A percentile compares a stretch with the other conserved stretches of the same genome.
These are phyloP conservation scores for Ceratobasidium theobromae DNA, from an alignment of 1,284 basidiomycete genomes.

Conservation along the genomic window DNA sequence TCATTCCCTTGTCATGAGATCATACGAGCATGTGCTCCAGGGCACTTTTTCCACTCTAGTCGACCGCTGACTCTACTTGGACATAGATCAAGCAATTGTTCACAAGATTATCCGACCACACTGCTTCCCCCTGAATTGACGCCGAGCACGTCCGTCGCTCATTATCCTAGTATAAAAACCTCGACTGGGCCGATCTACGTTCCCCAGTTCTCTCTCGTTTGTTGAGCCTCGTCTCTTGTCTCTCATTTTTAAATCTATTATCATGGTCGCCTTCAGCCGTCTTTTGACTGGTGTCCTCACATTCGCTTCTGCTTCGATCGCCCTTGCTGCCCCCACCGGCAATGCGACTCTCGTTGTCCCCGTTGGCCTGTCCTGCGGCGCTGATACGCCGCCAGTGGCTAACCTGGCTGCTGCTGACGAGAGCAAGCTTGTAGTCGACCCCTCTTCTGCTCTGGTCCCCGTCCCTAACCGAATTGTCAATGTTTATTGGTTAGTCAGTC, in stretches of 20 bases:
- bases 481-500: not conserved
- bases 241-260: slow-evolving; percentile 3
- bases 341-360: not conserved
- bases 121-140: too few relatives aligned
- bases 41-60: too few relatives aligned
- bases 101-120: too few relatives aligned
- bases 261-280: not conserved
- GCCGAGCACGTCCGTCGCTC: too few relatives aligned
- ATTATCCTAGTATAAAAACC: not conserved
- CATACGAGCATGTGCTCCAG: too few relatives aligned
- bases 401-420: not conserved
- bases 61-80: too few relatives aligned
- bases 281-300: not conserved
- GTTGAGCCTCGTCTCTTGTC: too few relatives aligned
- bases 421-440: not conserved
- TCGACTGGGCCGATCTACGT: not conserved
- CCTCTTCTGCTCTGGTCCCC: not conserved
- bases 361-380: not conserved
- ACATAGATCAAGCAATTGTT: too few relatives aligned
- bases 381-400: not conserved
- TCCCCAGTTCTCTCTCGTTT: not conserved
- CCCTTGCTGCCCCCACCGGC: not conserved
- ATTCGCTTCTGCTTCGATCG: not conserved
- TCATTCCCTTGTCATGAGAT: too few relatives aligned
- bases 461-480: not conserved